phyloP scores from a whole-genome alignment of 257 asterid genomes.

The Mentha longifolia region DNA sequence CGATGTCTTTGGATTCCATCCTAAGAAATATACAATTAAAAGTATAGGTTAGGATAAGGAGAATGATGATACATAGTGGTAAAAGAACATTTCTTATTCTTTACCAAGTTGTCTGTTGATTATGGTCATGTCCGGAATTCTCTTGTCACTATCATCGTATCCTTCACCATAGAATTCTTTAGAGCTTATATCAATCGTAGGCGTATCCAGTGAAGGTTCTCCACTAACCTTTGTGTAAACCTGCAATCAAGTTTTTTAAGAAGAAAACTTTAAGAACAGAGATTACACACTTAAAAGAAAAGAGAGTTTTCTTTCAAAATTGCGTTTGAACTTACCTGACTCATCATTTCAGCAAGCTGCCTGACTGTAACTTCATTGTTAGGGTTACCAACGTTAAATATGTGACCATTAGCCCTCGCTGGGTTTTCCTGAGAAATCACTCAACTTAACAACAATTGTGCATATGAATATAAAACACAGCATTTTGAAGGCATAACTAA shows the following conservation, averaged over 20 bases:
- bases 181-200: conserved; percentile 83
- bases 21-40: conserved; percentile 34
- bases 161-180: conserved; percentile 97
- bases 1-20: conserved; percentile 81
- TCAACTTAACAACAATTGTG: conserved; percentile 26
- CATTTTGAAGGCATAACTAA: conserved; percentile 1
- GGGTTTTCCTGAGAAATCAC: conserved; percentile 75
- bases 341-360: conserved; percentile 99
- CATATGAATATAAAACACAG: neutral
- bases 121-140: conserved; percentile 97
- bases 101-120: conserved; percentile 91
- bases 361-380: conserved; percentile 92
- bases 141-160: conserved; percentile 93
- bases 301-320: neutral
- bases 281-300: neutral
- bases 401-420: conserved; percentile 87
- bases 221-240: conserved; percentile 87
- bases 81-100: neutral
- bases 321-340: conserved; percentile 49
- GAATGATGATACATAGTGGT: neutral
- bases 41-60: neutral
- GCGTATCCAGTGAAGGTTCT: conserved; percentile 65
- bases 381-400: conserved; percentile 94
- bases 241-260: conserved; percentile 39
- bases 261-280: conserved; percentile 5